phyloP scores from a whole-genome alignment of 768 basidiomycete species.

The Phylloporus arenicola region DNA sequence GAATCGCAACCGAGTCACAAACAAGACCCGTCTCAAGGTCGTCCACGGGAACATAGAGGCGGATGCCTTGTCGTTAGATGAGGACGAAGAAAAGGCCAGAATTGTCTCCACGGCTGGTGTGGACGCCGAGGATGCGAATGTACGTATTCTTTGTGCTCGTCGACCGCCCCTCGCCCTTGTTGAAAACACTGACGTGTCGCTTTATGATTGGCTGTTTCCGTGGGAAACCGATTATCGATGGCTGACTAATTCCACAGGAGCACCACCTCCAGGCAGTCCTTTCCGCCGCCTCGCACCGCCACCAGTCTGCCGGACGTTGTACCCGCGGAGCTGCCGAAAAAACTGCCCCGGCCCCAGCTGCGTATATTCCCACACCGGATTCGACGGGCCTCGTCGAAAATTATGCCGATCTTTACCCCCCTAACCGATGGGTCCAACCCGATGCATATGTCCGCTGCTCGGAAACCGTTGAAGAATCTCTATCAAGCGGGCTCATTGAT shows the following conservation, averaged over 20 bases:
- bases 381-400: conserved; percentile 75
- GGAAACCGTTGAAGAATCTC: conserved; percentile 77
- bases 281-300: conserved; percentile 48
- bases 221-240: conserved; percentile 47
- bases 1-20: conserved; percentile 87
- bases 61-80: conserved; percentile 73
- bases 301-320: conserved; percentile 33
- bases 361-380: conserved; percentile 91
- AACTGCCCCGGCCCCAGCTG: conserved; percentile 40
- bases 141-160: conserved; percentile 47
- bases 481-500: conserved; percentile 54
- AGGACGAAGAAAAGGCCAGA: conserved; percentile 82
- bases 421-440: conserved; percentile 32
- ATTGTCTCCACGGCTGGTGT: conserved; percentile 81
- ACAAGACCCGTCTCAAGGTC: conserved; percentile 87
- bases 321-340: conserved; percentile 34
- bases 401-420: conserved; percentile 40
- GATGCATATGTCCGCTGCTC: conserved; percentile 74
- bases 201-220: conserved; percentile 42
- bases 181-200: conserved; percentile 39
- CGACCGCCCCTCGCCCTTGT: conserved; percentile 38
- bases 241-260: conserved; percentile 52
- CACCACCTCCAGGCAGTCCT: conserved; percentile 55
- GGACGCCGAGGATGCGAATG: conserved; percentile 90
- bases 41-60: conserved; percentile 76